Conservation (phyloP, 2,329 filamentous ascomycete species). For the Sclerotinia subarctica region DNA sequence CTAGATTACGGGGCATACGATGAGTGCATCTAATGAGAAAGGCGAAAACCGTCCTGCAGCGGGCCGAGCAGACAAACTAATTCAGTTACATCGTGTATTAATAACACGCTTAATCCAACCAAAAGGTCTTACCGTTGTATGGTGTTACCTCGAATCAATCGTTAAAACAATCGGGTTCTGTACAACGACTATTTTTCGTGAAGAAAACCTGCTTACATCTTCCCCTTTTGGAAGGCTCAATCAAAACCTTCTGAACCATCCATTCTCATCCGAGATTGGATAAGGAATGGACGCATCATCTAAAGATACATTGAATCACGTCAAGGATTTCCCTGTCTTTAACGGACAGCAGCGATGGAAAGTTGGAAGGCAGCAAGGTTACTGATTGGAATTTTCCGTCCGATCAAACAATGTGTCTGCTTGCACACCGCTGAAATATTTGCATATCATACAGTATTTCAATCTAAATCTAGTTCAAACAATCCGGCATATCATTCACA, state of each 20-base stretch:
- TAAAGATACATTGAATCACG: background rate
- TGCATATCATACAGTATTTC: background rate
- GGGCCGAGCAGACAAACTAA: conserved; percentile 33
- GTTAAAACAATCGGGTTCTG: background rate
- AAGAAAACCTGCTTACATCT: conserved; percentile 3
- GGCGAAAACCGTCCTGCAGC: conserved; percentile 34
- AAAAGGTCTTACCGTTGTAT: background rate
- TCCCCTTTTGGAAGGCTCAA: conserved; percentile 4
- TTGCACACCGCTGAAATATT: conserved; percentile 14
- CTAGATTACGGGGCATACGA: background rate
- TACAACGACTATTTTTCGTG: background rate
- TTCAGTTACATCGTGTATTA: conserved; percentile 13
- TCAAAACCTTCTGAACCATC: background rate
- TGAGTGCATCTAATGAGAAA: conserved; percentile 5
- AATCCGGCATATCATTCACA: background rate
- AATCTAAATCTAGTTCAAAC: conserved; percentile 1
- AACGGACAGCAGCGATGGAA: background rate
- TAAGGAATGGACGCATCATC: background rate
- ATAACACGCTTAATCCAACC: background rate
- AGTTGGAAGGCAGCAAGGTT: background rate
- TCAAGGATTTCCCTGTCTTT: conserved; percentile 4
- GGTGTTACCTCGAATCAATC: background rate
- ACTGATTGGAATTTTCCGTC: conserved; percentile 7
- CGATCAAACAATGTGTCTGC: background rate
- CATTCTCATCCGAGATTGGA: background rate